A percentile compares a stretch with the other conserved stretches of the same genome.
phyloP scores from a whole-genome alignment of 441 rosid species.

The Corymbia citriodora region DNA sequence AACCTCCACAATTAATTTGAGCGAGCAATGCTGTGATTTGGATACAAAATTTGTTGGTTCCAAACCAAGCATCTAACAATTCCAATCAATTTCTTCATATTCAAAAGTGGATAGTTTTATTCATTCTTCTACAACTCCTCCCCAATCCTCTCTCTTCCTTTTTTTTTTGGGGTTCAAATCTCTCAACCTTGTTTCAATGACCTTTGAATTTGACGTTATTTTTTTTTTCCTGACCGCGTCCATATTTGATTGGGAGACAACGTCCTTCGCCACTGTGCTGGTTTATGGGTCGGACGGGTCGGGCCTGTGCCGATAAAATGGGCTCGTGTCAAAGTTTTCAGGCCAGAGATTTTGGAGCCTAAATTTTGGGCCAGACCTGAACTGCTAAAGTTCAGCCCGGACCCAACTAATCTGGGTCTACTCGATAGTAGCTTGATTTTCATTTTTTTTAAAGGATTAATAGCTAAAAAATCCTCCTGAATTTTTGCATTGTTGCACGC shows the following conservation, averaged over 20 bases:
- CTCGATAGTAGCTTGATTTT: background rate
- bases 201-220: background rate
- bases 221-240: background rate
- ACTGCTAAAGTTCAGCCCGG: background rate
- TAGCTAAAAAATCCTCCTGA: background rate
- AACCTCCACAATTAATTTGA: background rate
- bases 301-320: background rate
- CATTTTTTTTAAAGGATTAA: background rate
- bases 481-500: background rate
- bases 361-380: background rate
- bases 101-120: background rate
- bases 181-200: background rate
- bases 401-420: background rate
- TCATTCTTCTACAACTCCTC: background rate
- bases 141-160: background rate
- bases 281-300: background rate
- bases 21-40: accelerated
- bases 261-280: background rate
- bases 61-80: background rate
- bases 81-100: background rate
- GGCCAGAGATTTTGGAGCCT: background rate
- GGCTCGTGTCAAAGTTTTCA: background rate
- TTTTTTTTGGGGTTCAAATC: no score
- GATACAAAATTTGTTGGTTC: background rate
- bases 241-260: background rate